Conservation (phyloP, 495 filamentous ascomycete genomes). For the Penicillium cinerascens region DNA sequence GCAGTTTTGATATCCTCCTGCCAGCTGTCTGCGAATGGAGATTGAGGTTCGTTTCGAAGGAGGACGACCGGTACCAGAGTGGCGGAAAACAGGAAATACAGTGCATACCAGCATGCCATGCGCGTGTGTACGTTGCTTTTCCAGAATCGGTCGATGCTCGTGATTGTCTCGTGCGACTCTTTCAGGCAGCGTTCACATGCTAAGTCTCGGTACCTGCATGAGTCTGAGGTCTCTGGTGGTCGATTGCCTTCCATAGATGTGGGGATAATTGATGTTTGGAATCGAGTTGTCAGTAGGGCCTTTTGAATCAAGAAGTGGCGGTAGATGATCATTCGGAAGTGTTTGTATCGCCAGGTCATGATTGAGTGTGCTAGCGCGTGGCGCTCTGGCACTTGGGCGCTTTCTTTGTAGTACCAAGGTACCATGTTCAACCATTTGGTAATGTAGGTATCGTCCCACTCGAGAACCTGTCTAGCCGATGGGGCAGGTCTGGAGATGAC, state of each 20-base stretch:
- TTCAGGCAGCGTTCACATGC: constrained; percentile 1
- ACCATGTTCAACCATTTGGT: background rate
- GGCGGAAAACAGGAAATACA: constrained; percentile 4
- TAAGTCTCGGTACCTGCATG: background rate
- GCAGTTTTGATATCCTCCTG: constrained; percentile 4
- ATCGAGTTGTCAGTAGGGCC: background rate
- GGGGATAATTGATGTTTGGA: background rate
- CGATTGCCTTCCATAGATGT: background rate
- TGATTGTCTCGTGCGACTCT: constrained; percentile 2
- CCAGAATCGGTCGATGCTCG: constrained; percentile 1
- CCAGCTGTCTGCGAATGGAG: background rate
- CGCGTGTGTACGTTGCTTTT: background rate
- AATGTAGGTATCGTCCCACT: constrained; percentile 5
- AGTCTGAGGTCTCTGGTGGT: background rate
- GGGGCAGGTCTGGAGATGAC: constrained; percentile 2
- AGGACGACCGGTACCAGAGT: constrained; percentile 1
- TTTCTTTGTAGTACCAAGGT: constrained; percentile 1
- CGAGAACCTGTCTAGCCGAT: constrained; percentile 1
- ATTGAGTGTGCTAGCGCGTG: background rate
- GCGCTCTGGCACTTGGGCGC: background rate
- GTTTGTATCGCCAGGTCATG: constrained; percentile 9
- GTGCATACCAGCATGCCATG: constrained; percentile 4
- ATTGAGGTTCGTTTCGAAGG: constrained; percentile 1
- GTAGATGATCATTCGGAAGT: constrained; percentile 5
- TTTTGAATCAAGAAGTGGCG: constrained; percentile 3